Evolutionary conservation across 106 monocot genomes (phyloP).

Genomic region (Dendrobium nobile): DNA sequence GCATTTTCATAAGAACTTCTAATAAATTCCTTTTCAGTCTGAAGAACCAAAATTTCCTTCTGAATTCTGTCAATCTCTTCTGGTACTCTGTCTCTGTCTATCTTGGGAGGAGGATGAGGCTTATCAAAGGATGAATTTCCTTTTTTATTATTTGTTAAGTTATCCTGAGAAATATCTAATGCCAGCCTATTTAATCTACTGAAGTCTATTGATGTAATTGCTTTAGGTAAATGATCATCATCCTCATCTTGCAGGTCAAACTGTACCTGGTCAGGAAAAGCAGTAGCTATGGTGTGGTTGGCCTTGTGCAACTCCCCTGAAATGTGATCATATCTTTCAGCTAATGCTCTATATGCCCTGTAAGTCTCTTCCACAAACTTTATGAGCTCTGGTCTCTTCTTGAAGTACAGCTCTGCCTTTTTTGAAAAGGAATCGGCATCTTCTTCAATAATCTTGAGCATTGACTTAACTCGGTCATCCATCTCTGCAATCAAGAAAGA

Average conservation of each 20-base stretch:
- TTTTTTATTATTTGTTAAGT: slow-evolving; percentile 24
- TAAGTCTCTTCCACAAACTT: slow-evolving; percentile 42
- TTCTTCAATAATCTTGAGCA: slow-evolving; percentile 46
- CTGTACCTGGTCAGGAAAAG: slow-evolving; percentile 54
- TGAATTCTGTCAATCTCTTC: slow-evolving; percentile 58
- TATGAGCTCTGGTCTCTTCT: slow-evolving; percentile 42
- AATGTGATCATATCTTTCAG: slow-evolving; percentile 44
- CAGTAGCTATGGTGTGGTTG: slow-evolving; percentile 54
- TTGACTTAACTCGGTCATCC: slow-evolving; percentile 39
- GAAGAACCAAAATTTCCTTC: slow-evolving; percentile 51
- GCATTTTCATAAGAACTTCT: slow-evolving; percentile 58
- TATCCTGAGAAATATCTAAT: slow-evolving; percentile 14
- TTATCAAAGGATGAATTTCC: slow-evolving; percentile 6
- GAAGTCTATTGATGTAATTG: slow-evolving; percentile 30
- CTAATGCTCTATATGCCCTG: slow-evolving; percentile 41
- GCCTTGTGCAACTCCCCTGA: slow-evolving; percentile 58
- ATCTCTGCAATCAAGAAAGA: slow-evolving; percentile 24
- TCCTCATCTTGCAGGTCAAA: slow-evolving; percentile 43
- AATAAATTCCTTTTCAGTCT: slow-evolving; percentile 63
- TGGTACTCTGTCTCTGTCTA: slow-evolving; percentile 29
- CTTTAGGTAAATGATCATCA: slow-evolving; percentile 33
- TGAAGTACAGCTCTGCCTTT: slow-evolving; percentile 55
- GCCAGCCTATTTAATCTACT: slow-evolving; percentile 33
- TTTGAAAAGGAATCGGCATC: slow-evolving; percentile 51
- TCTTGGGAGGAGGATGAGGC: slow-evolving; percentile 17